Base-by-base conservation (phyloP, 495 filamentous ascomycete species). In the Aspergillus haitiensis region DNA sequence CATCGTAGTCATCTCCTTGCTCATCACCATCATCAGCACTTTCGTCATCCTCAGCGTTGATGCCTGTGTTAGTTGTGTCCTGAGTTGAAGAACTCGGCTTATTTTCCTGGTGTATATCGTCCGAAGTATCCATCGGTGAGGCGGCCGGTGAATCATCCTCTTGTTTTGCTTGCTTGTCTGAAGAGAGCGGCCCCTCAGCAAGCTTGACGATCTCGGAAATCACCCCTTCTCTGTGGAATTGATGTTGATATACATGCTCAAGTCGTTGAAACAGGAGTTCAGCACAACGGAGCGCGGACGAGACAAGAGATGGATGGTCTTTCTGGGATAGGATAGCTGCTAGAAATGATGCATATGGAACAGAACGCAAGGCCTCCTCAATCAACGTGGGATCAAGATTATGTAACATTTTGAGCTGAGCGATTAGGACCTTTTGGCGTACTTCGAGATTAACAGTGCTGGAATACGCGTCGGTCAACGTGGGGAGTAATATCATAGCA, bases 381-480 rank as follows among this genome's bases (percentile, higher is more conserved):
- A 99, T 81, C 46, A 99, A 89, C 37, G 82, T 80, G 10, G 82
- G 81, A 65, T 97, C 93, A 16, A 98, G 68, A 63, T 97, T 96
- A n/a, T 92, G 96, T 11, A 99, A 83, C 92, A 99, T 98, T 76
- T 98, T 97, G 34, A 98, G 78, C 64, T 99, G 95, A 16, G 95
- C 94, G 34, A 86, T 89, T 44, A 99, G 81, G 15, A 98, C 95
- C 76, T 95, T 97, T 66, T 98, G 91, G n/a, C 95, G 91, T 13
- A 99, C 95, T 51, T 81, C 89, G n/a, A 98, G 78, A 69, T 99
- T 99, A 57, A 99, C 93, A 5, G 95, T 99, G 73, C 94, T 98
- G 3, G 94, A 96, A 68, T 94, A 99, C 3, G 93, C 95, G 67
- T 99, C 93, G 15, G 95, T 98, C 39, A 99, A 78, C 13, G 95